Evolutionary conservation across 345 rosid species (phyloP).

Genomic region (Citrus inodora): DNA sequence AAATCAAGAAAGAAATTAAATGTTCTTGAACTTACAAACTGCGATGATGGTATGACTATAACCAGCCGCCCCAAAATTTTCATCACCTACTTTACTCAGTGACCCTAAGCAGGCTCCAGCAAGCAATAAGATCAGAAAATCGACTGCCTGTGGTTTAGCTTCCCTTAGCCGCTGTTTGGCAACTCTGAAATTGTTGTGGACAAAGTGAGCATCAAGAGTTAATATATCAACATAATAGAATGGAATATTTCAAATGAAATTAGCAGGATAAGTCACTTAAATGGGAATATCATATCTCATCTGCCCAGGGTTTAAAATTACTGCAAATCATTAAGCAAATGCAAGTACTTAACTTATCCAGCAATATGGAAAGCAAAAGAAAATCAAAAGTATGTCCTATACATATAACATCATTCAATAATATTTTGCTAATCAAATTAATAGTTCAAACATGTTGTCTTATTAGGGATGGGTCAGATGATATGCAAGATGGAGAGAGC

Average conservation of each 20-base stretch:
- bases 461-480: not conserved
- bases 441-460: not conserved
- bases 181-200: constrained; percentile 47
- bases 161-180: constrained; percentile 82
- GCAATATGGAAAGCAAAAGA: not conserved
- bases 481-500: not conserved
- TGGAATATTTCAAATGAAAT: not conserved
- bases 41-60: constrained; percentile 85
- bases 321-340: not conserved
- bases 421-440: not conserved
- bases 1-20: not conserved
- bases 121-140: constrained; percentile 78
- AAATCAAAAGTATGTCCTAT: not conserved
- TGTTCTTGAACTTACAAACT: constrained; percentile 61
- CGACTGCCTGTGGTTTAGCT: constrained; percentile 72
- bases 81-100: constrained; percentile 53
- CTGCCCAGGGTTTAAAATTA: not conserved
- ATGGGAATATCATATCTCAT: not conserved
- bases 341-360: not conserved
- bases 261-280: not conserved
- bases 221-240: not conserved
- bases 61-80: constrained; percentile 71
- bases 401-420: not conserved
- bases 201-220: constrained; percentile 8
- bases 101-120: constrained; percentile 97